phyloP scores from a whole-genome alignment of 2,329 filamentous ascomycete species.

The Exophiala aquamarina region DNA sequence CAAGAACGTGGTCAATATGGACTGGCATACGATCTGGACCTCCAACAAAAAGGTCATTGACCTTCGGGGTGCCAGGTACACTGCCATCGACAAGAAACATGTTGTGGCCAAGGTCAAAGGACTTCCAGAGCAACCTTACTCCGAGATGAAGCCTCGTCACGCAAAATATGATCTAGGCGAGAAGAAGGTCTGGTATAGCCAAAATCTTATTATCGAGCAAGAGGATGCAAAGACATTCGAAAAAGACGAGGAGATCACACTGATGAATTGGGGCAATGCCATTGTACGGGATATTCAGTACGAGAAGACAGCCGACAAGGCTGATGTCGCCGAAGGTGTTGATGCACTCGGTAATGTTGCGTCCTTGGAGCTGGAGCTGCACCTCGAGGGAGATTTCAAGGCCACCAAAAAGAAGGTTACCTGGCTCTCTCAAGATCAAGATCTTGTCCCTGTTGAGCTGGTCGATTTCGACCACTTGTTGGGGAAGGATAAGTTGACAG shows the following conservation, averaged over 20 bases:
- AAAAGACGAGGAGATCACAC: constrained; percentile 34
- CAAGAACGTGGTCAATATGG: constrained; percentile 50
- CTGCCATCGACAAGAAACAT: constrained; percentile 31
- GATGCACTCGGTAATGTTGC: constrained; percentile 55
- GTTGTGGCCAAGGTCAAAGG: constrained; percentile 55
- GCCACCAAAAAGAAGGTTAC: constrained; percentile 88
- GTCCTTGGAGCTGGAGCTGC: constrained; percentile 70
- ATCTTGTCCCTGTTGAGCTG: constrained; percentile 75
- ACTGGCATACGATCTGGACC: constrained; percentile 52
- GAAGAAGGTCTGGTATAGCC: constrained; percentile 35
- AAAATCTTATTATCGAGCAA: constrained; percentile 33
- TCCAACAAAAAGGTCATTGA: constrained; percentile 81
- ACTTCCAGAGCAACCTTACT: constrained; percentile 51
- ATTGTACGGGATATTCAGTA: constrained; percentile 28
- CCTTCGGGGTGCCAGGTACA: constrained; percentile 46
- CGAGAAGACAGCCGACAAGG: constrained; percentile 16
- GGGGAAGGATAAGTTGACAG: constrained; percentile 87
- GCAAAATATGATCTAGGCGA: constrained; percentile 34
- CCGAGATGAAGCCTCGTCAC: constrained; percentile 34
- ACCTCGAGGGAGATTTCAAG: constrained; percentile 84
- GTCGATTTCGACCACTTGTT: constrained; percentile 96
- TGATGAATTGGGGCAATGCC: constrained; percentile 37
- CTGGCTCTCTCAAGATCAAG: constrained; percentile 75
- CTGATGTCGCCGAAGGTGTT: constrained; percentile 24
- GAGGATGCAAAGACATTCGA: constrained; percentile 34